phyloP scores from a whole-genome alignment of 176 grass and related monocot species.

The Musa acuminata region DNA sequence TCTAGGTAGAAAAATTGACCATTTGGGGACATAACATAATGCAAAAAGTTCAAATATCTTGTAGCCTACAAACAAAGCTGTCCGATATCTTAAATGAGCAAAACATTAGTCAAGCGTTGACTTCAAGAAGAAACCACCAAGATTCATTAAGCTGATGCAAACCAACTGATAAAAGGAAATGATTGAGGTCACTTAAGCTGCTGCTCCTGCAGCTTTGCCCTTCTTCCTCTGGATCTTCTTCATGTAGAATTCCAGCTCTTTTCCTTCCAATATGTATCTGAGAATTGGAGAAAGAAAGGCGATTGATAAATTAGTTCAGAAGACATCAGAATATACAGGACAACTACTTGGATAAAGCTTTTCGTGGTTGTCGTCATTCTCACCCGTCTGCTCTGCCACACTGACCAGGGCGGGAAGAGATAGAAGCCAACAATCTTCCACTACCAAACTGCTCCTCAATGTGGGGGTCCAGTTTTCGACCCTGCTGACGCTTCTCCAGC shows the following conservation, averaged over 20 bases:
- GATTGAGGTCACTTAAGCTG: background rate
- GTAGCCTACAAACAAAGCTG: background rate
- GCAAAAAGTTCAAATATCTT: background rate
- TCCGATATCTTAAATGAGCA: background rate
- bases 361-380: background rate
- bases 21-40: background rate
- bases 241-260: slow-evolving; percentile 85
- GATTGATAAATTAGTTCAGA: too few species aligned
- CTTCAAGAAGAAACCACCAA: background rate
- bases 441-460: slow-evolving; percentile 81
- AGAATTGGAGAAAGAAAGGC: background rate
- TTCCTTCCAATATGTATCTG: slow-evolving; percentile 86
- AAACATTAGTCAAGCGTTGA: background rate
- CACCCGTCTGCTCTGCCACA: slow-evolving; percentile 89
- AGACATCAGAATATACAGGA: too few species aligned
- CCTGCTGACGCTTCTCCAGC: slow-evolving; percentile 61
- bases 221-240: slow-evolving; percentile 93
- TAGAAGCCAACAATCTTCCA: slow-evolving; percentile 68
- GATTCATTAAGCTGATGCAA: background rate
- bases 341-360: background rate
- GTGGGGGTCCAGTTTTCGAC: slow-evolving; percentile 48
- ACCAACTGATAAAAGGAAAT: background rate
- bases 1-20: too few species aligned
- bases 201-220: slow-evolving; percentile 56
- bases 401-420: slow-evolving; percentile 82